Percentiles rank a stretch among this genome's conserved stretches.
Evolutionary conservation across 148 eudicot species (phyloP).

Genomic region (Camellia sinensis): DNA sequence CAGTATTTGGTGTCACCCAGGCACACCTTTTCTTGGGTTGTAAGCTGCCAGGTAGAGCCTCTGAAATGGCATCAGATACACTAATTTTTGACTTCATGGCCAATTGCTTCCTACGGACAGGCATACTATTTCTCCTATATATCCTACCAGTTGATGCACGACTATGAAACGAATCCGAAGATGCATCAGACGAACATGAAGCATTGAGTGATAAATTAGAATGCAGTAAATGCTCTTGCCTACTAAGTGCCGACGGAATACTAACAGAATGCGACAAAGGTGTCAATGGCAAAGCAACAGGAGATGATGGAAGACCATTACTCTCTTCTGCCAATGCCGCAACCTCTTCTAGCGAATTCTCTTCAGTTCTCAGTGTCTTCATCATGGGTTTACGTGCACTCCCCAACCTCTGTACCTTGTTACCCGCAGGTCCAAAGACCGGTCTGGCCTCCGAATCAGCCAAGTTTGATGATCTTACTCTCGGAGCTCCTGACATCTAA

Average conservation of each 20-base stretch:
- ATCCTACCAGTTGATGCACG: slow-evolving; percentile 27
- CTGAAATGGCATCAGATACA: slow-evolving; percentile 18
- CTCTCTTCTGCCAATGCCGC: slow-evolving; percentile 6
- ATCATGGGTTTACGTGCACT: slow-evolving; percentile 4
- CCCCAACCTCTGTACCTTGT: slow-evolving; percentile 15
- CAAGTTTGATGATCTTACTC: slow-evolving; percentile 20
- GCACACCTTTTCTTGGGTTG: slow-evolving; percentile 31
- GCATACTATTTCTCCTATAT: slow-evolving; percentile 10
- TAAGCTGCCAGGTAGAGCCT: slow-evolving; percentile 18
- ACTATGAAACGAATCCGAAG: slow-evolving; percentile 30
- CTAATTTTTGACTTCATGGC: slow-evolving; percentile 20
- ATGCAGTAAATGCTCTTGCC: slow-evolving; percentile 17
- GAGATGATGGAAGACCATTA: background rate
- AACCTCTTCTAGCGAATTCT: slow-evolving; percentile 13
- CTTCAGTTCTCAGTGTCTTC: slow-evolving; percentile 17
- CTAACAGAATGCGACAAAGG: slow-evolving; percentile 1
- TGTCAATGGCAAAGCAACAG: too few relatives aligned
- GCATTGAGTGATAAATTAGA: slow-evolving; percentile 20
- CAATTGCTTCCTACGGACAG: slow-evolving; percentile 20
- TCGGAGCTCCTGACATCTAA: slow-evolving; percentile 27
- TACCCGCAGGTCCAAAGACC: slow-evolving; percentile 26
- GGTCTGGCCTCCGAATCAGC: slow-evolving; percentile 26
- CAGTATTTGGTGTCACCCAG: slow-evolving; percentile 31
- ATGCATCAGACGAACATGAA: slow-evolving; percentile 34
- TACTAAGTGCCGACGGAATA: slow-evolving; percentile 9